These are phyloP conservation scores for Coffea canephora DNA, from an alignment of 257 asterid species.

Conservation along the genomic window DNA sequence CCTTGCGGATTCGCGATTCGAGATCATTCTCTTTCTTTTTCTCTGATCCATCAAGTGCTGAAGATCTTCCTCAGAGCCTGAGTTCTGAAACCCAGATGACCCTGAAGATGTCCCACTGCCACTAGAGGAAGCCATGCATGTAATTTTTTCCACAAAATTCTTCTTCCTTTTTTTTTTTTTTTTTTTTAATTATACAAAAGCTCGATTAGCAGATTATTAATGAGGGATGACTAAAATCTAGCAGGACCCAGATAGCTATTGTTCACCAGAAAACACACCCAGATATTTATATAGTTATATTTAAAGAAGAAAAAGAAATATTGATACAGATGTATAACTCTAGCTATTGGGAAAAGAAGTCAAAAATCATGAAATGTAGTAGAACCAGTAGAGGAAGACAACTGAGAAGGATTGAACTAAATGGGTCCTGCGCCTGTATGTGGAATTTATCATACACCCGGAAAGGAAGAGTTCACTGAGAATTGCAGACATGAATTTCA, in stretches of 20 bases:
- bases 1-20: conserved; percentile 94
- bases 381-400: conserved; percentile 97
- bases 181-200: neutral
- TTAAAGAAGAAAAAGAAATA: neutral
- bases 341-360: neutral
- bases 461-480: conserved; percentile 80
- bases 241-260: conserved; percentile 45
- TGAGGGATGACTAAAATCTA: conserved; percentile 5
- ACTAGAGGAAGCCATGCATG: conserved; percentile 60
- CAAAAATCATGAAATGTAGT: conserved; percentile 75
- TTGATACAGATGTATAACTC: neutral
- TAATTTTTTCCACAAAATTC: too few species aligned
- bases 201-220: neutral
- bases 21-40: conserved; percentile 82
- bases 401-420: conserved; percentile 94
- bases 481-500: conserved; percentile 88
- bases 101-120: conserved; percentile 60
- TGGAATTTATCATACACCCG: conserved; percentile 93
- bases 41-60: conserved; percentile 65
- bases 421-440: conserved; percentile 86
- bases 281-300: neutral
- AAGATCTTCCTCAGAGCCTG: conserved; percentile 69
- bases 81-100: conserved; percentile 52
- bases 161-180: neutral
- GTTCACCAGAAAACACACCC: neutral